Evolutionary conservation across 202 grass and related monocot species (phyloP).

Genomic region (Bolboschoenoplectus hybrid): DNA sequence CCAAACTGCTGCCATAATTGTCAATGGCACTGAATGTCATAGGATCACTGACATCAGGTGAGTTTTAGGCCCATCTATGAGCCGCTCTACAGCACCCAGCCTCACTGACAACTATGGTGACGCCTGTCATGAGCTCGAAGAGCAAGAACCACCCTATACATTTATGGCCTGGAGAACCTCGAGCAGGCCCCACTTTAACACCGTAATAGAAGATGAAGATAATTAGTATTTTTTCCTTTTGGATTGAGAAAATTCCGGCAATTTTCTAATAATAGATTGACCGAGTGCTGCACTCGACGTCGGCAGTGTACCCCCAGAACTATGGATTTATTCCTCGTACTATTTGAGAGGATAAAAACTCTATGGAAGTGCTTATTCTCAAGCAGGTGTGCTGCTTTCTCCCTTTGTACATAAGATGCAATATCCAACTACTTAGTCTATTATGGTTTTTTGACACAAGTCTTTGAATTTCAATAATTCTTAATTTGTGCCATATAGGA

Average conservation of each 20-base stretch:
- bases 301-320: conserved; percentile 89
- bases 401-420: no score
- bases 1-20: no score
- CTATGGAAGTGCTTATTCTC: conserved; percentile 77
- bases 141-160: no score
- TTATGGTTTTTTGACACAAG: background rate
- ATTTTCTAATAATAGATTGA: background rate
- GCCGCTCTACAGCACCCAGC: no score
- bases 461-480: background rate
- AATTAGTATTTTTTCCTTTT: background rate
- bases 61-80: no score
- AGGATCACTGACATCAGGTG: no score
- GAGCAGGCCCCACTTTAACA: no score
- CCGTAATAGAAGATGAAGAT: background rate
- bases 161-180: no score
- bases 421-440: background rate
- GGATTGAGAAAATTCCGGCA: conserved; percentile 38
- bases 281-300: conserved; percentile 58
- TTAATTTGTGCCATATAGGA: conserved; percentile 44
- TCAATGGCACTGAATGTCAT: no score
- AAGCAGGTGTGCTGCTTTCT: conserved; percentile 66
- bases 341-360: conserved; percentile 76
- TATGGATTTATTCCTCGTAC: conserved; percentile 94
- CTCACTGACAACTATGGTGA: no score
- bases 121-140: no score